Evolutionary conservation across 306 rosid species (phyloP), one percentile per base, ranked within the genome.

Genomic region (Cicer pinnatifidum): DNA sequence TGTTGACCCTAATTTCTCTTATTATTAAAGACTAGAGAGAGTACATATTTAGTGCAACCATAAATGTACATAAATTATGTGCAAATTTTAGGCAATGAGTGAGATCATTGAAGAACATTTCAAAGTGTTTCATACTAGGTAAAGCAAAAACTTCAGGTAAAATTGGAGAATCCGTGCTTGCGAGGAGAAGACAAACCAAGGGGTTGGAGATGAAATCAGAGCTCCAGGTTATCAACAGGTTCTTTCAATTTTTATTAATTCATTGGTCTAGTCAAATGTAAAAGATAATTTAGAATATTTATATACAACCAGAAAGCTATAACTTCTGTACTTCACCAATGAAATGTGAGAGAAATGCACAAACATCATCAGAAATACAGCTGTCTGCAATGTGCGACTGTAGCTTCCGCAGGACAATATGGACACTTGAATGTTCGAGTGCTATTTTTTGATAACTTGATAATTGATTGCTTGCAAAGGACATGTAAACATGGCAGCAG

Each of bases 381-480:
- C 78, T 79, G 87, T 71, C 82, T 82, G 90, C 97, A 89, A 69
- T 80, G 87, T 66, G 82, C 75, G 70, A 85, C 86, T 11, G 86
- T 74, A 40, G 91, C 88, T 59, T 88, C 91, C 3, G 86, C 88
- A 0, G 97, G 93, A 44, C 97, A 92, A 78, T 88, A 88, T 1
- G 97, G 97, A 79, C 96, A 92, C 82, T 92, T 92, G 75, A 92
- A 92, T 48, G 82, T 72, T 37, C 91, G 82, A 0, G 89, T 85
- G 85, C 90, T 80, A 81, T 83, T 92, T 79, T 91, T 91, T 0
- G 95, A 86, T 58, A 92, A 58, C 86, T 86, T 88, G 83, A 75
- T 45, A 75, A 92, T 89, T 7, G 97, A 92, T 69, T 92, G 97
- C 85, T 88, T 88, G 88, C 96, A 92, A 48, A 92, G 97, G 78